Evolutionary conservation across 768 basidiomycete species (phyloP), one percentile per base, ranked within the genome.

Genomic region (Boletus vinaceobasis): DNA sequence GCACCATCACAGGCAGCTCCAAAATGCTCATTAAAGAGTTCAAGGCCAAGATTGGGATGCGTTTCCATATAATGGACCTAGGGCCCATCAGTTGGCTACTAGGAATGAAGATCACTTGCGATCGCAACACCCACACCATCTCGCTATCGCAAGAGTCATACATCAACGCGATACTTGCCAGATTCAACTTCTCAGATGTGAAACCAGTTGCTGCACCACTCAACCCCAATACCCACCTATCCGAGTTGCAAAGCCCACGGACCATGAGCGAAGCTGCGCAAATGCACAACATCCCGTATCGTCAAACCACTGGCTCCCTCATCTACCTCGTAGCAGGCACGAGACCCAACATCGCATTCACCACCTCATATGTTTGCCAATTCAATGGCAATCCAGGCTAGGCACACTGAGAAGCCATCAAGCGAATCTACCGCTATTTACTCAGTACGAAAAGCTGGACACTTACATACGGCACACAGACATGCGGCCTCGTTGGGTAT

Each of bases 401-500:
- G n/a, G n/a, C n/a, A n/a, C n/a, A n/a, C n/a, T n/a, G n/a, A n/a
- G n/a, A n/a, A n/a, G n/a, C n/a, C n/a, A n/a, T n/a, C n/a, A n/a
- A n/a, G n/a, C n/a, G n/a, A n/a, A 27, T 68, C 2, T 53, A 63
- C 4, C 0, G 17, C 0, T 68, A 68, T 14, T 58, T 68, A 0
- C 4, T 46, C 0, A 51, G 59, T 0, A 67, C 53, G 0, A 54
- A 51, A 36, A 11, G 5, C 1, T 23, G n/a, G 1, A 1, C 19
- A 4, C 48, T 60, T 0, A 57, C 45, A 0, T 57, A 27, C n/a
- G n/a, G 47, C 0, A 47, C 42, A 3, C 14, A 38, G 9, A 21
- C 3, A 2, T 2, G 15, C 4, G 48, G 52, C 3, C 36, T 60
- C 0, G 15, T 37, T 4, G 31, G 56, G 1, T 60, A 53, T 27